phyloP scores from a whole-genome alignment of 805 yeast species.

The Kregervanrija pseudodelftensis region DNA sequence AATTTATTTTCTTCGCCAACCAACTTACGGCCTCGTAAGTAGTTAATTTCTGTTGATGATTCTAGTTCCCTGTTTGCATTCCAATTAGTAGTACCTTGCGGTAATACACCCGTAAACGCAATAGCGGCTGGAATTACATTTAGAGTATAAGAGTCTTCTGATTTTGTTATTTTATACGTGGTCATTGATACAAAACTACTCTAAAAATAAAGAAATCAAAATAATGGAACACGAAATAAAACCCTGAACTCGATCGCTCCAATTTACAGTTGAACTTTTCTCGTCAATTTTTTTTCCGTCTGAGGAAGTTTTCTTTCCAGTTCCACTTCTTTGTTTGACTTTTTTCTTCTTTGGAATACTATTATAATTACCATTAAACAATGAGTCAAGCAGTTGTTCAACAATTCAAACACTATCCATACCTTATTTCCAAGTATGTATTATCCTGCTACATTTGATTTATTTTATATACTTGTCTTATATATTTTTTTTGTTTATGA shows the following conservation, averaged over 20 bases:
- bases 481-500: slow-evolving; percentile 6
- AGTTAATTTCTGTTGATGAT: slow-evolving; percentile 2
- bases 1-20: slow-evolving; percentile 4
- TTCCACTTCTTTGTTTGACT: too few relatives aligned
- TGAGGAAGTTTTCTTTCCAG: too few relatives aligned
- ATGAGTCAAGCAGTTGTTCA: slow-evolving; percentile 4
- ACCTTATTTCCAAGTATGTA: slow-evolving; percentile 37
- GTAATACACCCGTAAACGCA: slow-evolving; percentile 2
- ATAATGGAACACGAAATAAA: too few relatives aligned
- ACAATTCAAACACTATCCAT: slow-evolving; percentile 28
- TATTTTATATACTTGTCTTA: too few relatives aligned
- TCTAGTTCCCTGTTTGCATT: not conserved
- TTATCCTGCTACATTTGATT: not conserved
- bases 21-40: slow-evolving; percentile 11
- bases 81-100: slow-evolving; percentile 2
- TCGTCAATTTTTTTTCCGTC: too few relatives aligned
- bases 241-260: too few relatives aligned
- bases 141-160: not conserved
- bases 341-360: too few relatives aligned
- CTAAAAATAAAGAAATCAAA: too few relatives aligned
- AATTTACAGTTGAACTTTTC: too few relatives aligned
- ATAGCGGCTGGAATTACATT: slow-evolving; percentile 2
- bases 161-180: not conserved
- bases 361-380: too few relatives aligned
- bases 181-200: not conserved